phyloP scores from a whole-genome alignment of 176 grass and related monocot genomes.

The Carex kokanica region DNA sequence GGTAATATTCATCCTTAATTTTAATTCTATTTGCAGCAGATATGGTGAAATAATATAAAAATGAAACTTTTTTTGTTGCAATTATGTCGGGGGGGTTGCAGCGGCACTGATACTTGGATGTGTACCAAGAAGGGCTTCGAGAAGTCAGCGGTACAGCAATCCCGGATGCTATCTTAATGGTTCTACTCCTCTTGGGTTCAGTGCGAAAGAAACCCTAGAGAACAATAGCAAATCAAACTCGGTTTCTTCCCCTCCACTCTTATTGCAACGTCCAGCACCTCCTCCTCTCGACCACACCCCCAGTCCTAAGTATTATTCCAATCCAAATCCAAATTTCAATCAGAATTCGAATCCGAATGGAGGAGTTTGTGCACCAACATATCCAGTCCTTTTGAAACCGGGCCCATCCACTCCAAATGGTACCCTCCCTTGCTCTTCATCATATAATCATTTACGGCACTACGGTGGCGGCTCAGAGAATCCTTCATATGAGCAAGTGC shows the following conservation, averaged over 20 bases:
- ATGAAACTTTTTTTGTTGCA: neutral
- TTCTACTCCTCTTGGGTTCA: neutral
- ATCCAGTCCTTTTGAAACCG: conserved; percentile 30
- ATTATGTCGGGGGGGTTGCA: conserved; percentile 4
- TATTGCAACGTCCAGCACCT: conserved; percentile 3
- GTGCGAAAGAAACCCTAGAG: conserved; percentile 16
- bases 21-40: neutral
- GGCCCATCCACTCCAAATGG: conserved; percentile 4
- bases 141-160: conserved; percentile 47
- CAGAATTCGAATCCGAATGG: neutral
- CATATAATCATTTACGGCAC: conserved; percentile 15
- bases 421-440: conserved; percentile 18
- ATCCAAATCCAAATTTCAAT: neutral
- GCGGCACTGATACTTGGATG: conserved; percentile 51
- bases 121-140: conserved; percentile 49
- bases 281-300: neutral
- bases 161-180: conserved; percentile 41
- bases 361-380: neutral
- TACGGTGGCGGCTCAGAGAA: neutral
- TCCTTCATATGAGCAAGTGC: neutral
- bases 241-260: neutral
- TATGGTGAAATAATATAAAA: neutral
- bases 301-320: conserved; percentile 5
- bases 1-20: conserved; percentile 18
- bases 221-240: conserved; percentile 16